Evolutionary conservation across 345 rosid genomes (phyloP).

Genomic region (Acer negundo): DNA sequence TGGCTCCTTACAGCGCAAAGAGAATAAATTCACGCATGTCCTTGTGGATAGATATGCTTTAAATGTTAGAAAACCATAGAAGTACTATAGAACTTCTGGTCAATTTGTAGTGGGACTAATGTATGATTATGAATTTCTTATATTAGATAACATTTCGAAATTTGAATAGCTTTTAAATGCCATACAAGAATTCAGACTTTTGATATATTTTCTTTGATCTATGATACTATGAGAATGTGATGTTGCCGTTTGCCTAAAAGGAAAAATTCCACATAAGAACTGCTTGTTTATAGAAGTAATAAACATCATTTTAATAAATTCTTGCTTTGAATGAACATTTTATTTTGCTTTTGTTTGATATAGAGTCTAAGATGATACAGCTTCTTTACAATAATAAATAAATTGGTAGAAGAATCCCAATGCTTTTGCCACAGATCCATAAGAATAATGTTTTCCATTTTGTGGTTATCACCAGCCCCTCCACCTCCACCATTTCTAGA

Average conservation of each 20-base stretch:
- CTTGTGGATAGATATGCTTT: too few species aligned
- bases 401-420: slow-evolving; percentile 29
- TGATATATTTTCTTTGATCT: neutral
- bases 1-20: slow-evolving; percentile 81
- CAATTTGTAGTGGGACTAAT: too few species aligned
- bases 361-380: too few species aligned
- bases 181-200: neutral
- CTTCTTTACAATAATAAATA: too few species aligned
- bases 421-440: slow-evolving; percentile 25
- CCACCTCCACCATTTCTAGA: slow-evolving; percentile 89
- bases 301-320: neutral
- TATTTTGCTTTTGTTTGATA: too few species aligned
- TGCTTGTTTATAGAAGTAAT: too few species aligned
- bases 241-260: neutral
- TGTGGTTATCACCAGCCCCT: slow-evolving; percentile 87
- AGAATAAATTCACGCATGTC: too few species aligned
- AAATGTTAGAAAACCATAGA: too few species aligned
- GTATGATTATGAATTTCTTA: too few species aligned
- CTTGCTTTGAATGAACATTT: neutral
- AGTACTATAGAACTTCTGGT: too few species aligned
- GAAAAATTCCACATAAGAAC: neutral
- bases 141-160: neutral
- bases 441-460: neutral
- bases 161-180: neutral
- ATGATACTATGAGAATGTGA: neutral